Conservation (phyloP, 352 stramenopile species). For the Globisporangium alternatum region DNA sequence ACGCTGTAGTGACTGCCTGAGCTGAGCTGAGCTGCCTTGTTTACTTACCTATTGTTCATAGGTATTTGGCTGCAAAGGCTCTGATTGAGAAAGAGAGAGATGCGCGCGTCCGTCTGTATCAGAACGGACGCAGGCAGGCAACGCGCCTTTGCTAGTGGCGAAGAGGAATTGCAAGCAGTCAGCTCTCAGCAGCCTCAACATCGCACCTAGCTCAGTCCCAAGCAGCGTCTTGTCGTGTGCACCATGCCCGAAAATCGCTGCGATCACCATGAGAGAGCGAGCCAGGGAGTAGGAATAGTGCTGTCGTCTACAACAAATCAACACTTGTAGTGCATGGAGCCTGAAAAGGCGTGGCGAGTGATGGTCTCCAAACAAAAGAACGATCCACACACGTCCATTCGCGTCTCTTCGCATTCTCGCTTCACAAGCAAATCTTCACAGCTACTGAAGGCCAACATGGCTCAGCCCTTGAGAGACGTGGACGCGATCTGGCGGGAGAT, state of each 20-base stretch:
- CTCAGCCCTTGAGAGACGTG: conserved; percentile 13
- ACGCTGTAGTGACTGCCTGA: too few species aligned
- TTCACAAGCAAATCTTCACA: background rate
- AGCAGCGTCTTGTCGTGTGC: too few species aligned
- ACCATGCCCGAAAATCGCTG: too few species aligned
- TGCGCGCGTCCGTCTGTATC: background rate
- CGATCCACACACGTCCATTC: background rate
- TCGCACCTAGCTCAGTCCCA: background rate
- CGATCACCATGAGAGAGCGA: too few species aligned
- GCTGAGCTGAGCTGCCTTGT: background rate
- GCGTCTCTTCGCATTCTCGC: background rate
- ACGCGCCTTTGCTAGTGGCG: background rate
- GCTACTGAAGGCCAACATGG: background rate
- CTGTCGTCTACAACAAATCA: too few species aligned
- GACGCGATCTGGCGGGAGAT: conserved; percentile 54
- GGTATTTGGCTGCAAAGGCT: conserved; percentile 12
- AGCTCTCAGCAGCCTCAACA: background rate
- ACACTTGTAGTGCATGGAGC: background rate
- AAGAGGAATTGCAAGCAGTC: background rate
- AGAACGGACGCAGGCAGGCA: background rate
- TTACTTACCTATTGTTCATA: background rate
- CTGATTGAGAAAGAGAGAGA: background rate
- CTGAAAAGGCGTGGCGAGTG: background rate
- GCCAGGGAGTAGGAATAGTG: too few species aligned
- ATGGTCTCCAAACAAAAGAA: background rate